Base-by-base conservation (phyloP, 768 basidiomycete species). In the Clavaria fumosa region DNA sequence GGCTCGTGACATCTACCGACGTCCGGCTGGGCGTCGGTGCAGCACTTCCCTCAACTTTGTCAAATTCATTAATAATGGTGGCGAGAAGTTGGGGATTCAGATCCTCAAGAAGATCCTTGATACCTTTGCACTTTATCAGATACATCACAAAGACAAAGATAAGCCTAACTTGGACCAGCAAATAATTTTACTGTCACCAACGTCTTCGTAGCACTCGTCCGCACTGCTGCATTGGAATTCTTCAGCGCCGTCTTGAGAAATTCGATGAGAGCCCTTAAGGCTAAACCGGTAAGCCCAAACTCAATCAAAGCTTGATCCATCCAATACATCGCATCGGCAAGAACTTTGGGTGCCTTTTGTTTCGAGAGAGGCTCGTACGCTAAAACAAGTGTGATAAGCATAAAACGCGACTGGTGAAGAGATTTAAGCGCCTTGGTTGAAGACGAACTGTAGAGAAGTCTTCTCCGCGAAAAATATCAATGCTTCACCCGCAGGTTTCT, bases 271-370 rank as follows among this genome's bases (percentile, higher is more conserved):
- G 66, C 70, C 38, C 86, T 71, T 22, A 97, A 65, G 4, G 82
- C 75, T 22, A 99, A 51, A 3, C 91, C 91, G 18, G 73, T 69
- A 43, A 90, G 83, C 27, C 95, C 95, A 53, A 99, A 99, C 40
- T 97, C 95, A 12, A 63, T 65, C 22, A 99, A 58, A 5, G 82
- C 79, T 23, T 75, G 69, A 41, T 89, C 88, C 41, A 95, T 70
- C 90, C 93, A 97, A 18, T 66, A 59, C 33, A 91, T 57, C 2
- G 90, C 78, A 53, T 99, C 95, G 0, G 90, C 86, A 23, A 96
- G 68, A 30, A 89, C 86, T 58, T 97, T 99, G 0, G 95, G 93
- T 3, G 95, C 93, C 54, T 99, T 99, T 54, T 90, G 89, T 57
- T 91, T 95, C 20, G 73, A 72, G 49, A 99, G 60, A 0, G 93